Conservation (phyloP, 306 rosid genomes). For the Aeschynomene evenia region DNA sequence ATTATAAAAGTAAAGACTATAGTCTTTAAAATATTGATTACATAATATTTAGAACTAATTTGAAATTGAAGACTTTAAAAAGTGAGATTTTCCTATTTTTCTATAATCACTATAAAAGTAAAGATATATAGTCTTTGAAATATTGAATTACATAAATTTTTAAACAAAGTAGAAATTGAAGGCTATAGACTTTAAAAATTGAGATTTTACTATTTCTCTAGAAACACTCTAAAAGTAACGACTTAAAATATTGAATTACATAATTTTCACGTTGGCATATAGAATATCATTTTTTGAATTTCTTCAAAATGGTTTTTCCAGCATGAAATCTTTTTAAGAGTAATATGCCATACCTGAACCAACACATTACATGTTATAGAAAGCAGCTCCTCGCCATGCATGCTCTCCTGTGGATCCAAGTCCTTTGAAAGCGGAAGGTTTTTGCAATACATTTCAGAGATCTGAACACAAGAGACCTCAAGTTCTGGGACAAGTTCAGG, state of each 20-base stretch:
- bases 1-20: too few relatives aligned
- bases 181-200: too few relatives aligned
- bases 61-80: too few relatives aligned
- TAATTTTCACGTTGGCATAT: too few relatives aligned
- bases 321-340: not conserved
- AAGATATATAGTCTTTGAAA: too few relatives aligned
- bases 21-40: too few relatives aligned
- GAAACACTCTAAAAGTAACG: too few relatives aligned
- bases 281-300: not conserved
- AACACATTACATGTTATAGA: conserved; percentile 66
- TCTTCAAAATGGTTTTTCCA: conserved; percentile 5
- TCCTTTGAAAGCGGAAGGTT: conserved; percentile 83
- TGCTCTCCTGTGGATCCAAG: conserved; percentile 88
- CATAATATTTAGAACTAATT: too few relatives aligned
- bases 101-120: too few relatives aligned
- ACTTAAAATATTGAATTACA: too few relatives aligned
- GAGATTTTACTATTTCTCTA: not conserved
- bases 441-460: conserved; percentile 78
- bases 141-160: too few relatives aligned
- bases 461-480: conserved; percentile 64
- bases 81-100: not conserved
- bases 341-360: conserved; percentile 66
- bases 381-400: conserved; percentile 93
- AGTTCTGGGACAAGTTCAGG: conserved; percentile 67
- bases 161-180: too few relatives aligned